Evolutionary conservation across 352 stramenopile species (phyloP), one percentile per base, ranked within the genome.

Genomic region (Phytophthora hybrid): DNA sequence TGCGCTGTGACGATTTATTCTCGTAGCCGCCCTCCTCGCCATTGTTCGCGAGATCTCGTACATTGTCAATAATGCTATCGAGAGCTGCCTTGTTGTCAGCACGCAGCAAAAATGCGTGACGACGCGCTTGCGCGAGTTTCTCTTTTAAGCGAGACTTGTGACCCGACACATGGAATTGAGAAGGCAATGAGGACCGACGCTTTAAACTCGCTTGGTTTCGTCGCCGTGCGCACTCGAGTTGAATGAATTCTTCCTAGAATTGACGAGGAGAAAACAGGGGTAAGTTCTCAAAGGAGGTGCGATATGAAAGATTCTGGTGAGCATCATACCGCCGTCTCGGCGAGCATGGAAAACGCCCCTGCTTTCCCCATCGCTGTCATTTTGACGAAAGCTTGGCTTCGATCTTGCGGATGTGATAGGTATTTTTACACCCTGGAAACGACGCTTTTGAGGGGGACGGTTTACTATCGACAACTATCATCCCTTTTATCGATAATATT

Each of bases 171-270:
- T 71, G 66, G 56, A 83, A 92, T 58, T 91, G 82, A 13, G 87
- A 80, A 31, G 76, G 68, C 18, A 91, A 71, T 31, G 80, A 88
- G 11, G 77, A 77, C 16, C 83, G 75, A 0, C 80, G 83, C n/a
- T 79, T 71, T n/a, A 77, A 54, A 60, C 56, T 69, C 52, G 56
- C 53, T 58, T 87, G 79, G 44, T 90, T 89, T 57, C 84, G 84
- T 16, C 84, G 74, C 1, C 82, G 82, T 29, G 67, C 76, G 49
- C 74, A 88, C 80, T 91, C 83, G 32, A 90, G 68, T 44, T 87
- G 82, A 54, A 91, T 83, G 47, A 81, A 85, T 31, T 90, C 71
- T 21, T 90, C 86, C 84, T 93, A 51, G 39, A 13, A 34, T 52
- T 55, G 47, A 52, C 19, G 16, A 56, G 11, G 9, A 73, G 6